These are phyloP conservation scores for Chalciporus piperatus DNA, from an alignment of 768 basidiomycete species.

Conservation along the genomic window DNA sequence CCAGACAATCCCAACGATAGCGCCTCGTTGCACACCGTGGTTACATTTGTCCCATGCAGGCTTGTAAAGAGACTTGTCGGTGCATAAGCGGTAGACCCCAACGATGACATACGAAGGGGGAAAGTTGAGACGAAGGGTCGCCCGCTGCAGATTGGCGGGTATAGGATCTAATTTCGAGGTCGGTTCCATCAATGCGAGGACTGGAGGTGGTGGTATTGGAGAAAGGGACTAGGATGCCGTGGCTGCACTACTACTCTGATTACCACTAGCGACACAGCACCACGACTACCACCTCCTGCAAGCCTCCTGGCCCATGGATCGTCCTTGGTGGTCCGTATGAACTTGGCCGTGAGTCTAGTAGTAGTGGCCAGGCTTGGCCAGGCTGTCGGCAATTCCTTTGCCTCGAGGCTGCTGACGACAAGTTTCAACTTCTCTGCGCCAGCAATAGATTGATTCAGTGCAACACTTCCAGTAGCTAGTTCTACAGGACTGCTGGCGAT, in stretches of 20 bases:
- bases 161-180: constrained; percentile 24
- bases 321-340: too few species aligned
- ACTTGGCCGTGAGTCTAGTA: neutral
- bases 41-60: constrained; percentile 86
- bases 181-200: neutral
- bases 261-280: too few species aligned
- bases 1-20: constrained; percentile 67
- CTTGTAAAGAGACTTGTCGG: constrained; percentile 62
- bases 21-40: constrained; percentile 71
- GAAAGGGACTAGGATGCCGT: too few species aligned
- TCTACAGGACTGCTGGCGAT: neutral
- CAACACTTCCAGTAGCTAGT: neutral
- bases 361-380: too few species aligned
- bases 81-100: constrained; percentile 78
- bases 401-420: neutral
- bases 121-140: constrained; percentile 63
- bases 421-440: too few species aligned
- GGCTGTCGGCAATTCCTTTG: neutral
- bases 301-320: too few species aligned
- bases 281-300: too few species aligned
- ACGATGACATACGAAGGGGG: constrained; percentile 84
- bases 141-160: constrained; percentile 49
- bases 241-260: too few species aligned
- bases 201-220: neutral
- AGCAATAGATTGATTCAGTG: neutral